Base-by-base conservation (phyloP, 495 filamentous ascomycete species). In the Hamigera avellanea region DNA sequence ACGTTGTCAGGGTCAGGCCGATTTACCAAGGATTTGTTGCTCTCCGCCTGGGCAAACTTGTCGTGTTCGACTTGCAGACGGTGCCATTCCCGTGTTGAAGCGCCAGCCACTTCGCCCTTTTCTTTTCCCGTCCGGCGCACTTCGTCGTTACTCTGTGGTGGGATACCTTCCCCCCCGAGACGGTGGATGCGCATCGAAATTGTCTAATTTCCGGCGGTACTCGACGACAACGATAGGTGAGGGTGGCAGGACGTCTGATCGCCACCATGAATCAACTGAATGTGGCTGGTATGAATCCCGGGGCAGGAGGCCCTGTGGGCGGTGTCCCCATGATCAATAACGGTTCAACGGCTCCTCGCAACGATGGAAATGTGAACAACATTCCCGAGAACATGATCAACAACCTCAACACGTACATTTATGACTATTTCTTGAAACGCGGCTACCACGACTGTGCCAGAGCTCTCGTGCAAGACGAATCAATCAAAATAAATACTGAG, bases 361-460 rank as follows among this genome's bases (percentile, higher is more conserved):
- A 53, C 40, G 69, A 66, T 38, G 55, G 43, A 42, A 50, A 42
- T 43, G 57, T 57, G 55, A 69, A 56, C 50, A 66, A 50, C 26
- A 49, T 53, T 19, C 62, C 62, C 45, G 67, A 73, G 26, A 43
- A 42, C n/a, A 64, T 64, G 49, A 76, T 96, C 33, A 85, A 87
- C 62, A 93, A 85, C 8, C 76, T 96, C 19, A 93, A 96, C 62
- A 94, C 86, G 2, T 94, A 89, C 54, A 98, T 98, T 41, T 96
- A 96, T 67, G 87, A 95, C 48, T 95, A 96, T 55, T 87, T 98
- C 39, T 59, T 94, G 26, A 81, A 81, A 50, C 80, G 84, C 55
- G 71, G 72, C 35, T 80, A 93, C 68, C 80, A 74, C 47, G 81
- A 87, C 35, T 78, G 79, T 44, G 91, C 91, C 39, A 75, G 80